phyloP scores from a whole-genome alignment of 345 rosid species.

The Cardiospermum halicacabum region DNA sequence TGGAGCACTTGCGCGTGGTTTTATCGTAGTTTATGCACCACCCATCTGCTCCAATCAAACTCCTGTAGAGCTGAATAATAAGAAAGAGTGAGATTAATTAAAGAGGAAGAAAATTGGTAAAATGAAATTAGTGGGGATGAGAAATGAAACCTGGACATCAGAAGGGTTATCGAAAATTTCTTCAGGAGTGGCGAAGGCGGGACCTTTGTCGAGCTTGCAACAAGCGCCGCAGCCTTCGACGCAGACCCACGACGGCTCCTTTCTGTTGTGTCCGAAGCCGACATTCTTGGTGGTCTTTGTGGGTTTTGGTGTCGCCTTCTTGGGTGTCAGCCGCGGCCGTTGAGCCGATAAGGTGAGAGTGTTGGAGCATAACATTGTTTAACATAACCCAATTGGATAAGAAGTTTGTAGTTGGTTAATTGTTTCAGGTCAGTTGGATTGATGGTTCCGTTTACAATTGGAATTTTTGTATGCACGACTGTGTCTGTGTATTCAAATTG shows the following conservation, averaged over 20 bases:
- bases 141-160: constrained; percentile 51
- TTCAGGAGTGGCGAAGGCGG: constrained; percentile 66
- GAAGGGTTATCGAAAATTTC: constrained; percentile 59
- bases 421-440: too few relatives aligned
- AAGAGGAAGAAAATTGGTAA: background rate
- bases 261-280: constrained; percentile 39
- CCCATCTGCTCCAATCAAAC: constrained; percentile 71
- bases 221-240: constrained; percentile 78
- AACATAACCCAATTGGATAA: background rate
- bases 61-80: constrained; percentile 48
- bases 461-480: too few relatives aligned
- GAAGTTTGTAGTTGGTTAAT: too few relatives aligned
- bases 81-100: background rate
- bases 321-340: constrained; percentile 14
- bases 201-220: constrained; percentile 83
- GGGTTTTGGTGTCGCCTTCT: constrained; percentile 13
- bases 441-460: too few relatives aligned
- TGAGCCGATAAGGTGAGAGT: constrained; percentile 19
- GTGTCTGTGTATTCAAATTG: too few relatives aligned
- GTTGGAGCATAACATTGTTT: constrained; percentile 14
- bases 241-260: constrained; percentile 64
- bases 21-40: constrained; percentile 79
- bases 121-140: too few relatives aligned
- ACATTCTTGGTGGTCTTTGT: constrained; percentile 13
- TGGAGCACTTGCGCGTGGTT: constrained; percentile 78